A percentile compares a stretch with the other conserved stretches of the same genome.
Evolutionary conservation across 78 protist species (phyloP).

Genomic region (Salpingoeca rosetta): DNA sequence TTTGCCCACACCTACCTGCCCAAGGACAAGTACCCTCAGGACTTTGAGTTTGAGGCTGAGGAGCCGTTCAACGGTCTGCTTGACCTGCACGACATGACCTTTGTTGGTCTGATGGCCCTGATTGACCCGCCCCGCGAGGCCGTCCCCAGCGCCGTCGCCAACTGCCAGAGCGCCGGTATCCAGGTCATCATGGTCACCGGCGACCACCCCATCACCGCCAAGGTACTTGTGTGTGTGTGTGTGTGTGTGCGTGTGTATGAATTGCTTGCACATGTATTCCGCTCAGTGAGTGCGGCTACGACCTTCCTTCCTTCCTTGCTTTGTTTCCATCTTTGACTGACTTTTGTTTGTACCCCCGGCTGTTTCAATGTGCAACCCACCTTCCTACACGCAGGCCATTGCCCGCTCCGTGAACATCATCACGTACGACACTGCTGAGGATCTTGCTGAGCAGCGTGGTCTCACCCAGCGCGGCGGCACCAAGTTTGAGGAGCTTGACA

Average conservation of each 20-base stretch:
- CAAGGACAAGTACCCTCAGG: slow-evolving; percentile 3
- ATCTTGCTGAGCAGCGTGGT: slow-evolving; percentile 42
- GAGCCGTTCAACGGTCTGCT: slow-evolving; percentile 18
- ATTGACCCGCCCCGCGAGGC: slow-evolving; percentile 93
- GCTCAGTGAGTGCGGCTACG: no score
- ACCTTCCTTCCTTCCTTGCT: no score
- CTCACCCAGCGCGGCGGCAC: slow-evolving; percentile 6
- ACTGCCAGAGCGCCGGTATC: slow-evolving; percentile 65
- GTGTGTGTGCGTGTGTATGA: no score
- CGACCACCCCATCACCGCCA: slow-evolving; percentile 93
- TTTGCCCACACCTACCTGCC: slow-evolving; percentile 8
- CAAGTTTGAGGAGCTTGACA: no score
- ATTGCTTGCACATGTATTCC: no score
- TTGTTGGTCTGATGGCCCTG: slow-evolving; percentile 81
- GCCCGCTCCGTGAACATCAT: slow-evolving; percentile 63
- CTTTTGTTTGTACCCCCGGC: no score
- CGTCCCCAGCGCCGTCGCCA: slow-evolving; percentile 58
- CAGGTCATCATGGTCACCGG: slow-evolving; percentile 96
- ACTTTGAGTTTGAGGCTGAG: slow-evolving; percentile 20
- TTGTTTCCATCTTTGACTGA: no score
- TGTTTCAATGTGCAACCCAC: no score
- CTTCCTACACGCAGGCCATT: no score
- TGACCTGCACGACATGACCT: slow-evolving; percentile 41
- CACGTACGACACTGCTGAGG: slow-evolving; percentile 28
- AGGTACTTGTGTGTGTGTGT: no score